Evolutionary conservation across 768 basidiomycete species (phyloP), one percentile per base, ranked within the genome.

Genomic region (Pilatotrama ljubarskyi): DNA sequence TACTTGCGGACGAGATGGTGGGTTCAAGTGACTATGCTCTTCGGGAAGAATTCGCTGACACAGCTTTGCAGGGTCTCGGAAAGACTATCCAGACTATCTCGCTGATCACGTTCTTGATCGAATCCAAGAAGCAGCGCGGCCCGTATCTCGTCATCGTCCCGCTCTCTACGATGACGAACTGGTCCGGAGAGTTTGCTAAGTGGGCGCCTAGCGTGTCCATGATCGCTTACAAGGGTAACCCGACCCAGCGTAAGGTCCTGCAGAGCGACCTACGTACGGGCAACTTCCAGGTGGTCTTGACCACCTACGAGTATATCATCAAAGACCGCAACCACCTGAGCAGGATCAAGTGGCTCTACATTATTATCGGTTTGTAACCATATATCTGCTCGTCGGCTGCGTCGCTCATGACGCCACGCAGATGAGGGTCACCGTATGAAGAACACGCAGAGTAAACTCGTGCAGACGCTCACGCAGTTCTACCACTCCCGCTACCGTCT

Each of bases 371-470:
- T 90, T 61, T 55, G 82, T 72, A 35, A 41, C 29, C 14, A 38
- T 15, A 29, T 20, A 25, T 32, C 46, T 49, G 44, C 37, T 9
- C 9, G 10, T 36, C 35, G 5, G 14, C 11, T 37, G 18, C 36
- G 14, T 41, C 15, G 10, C 53, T 61, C 48, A 60, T 57, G 32
- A 62, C 41, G 46, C 44, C 29, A 29, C 15, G 22, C 50, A 92
- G 88, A 98, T 70, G 95, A 98, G 81, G 95, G 95, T 66, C 95
- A 97, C 74, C 91, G 95, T 70, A 94, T 97, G 93, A 98, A 98
- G 78, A 97, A 98, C 71, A 95, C 86, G 14, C 93, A 75, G 82
- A 93, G 78, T 68, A 96, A 96, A 77, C 83, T 97, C 37, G 82
- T 86, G 3, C 90, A 93, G 72, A 98, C 95, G 1, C 82, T 98